Evolutionary conservation across 2,329 filamentous ascomycete genomes (phyloP).

Genomic region (Didymellaceae sp.): DNA sequence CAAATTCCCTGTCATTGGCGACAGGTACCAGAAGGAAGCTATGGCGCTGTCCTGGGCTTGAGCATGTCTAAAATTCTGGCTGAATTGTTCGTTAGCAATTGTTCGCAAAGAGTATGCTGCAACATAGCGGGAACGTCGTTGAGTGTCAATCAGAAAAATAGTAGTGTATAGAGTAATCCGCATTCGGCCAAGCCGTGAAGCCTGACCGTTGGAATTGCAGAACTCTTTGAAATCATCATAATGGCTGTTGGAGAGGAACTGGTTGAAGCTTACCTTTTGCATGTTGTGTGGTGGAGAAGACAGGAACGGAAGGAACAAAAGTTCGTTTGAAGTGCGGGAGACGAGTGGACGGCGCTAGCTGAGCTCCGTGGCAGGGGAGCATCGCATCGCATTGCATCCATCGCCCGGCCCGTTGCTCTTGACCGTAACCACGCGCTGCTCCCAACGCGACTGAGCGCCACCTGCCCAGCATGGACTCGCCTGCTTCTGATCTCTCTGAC

Average conservation of each 20-base stretch:
- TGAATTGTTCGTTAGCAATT: slow-evolving; percentile 18
- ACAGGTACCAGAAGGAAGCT: slow-evolving; percentile 43
- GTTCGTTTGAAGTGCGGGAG: slow-evolving; percentile 13
- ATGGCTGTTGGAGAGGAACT: not conserved
- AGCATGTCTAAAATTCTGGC: not conserved
- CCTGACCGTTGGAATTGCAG: slow-evolving; percentile 58
- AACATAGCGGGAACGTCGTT: not conserved
- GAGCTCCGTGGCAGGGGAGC: slow-evolving; percentile 7
- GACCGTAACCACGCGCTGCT: not conserved
- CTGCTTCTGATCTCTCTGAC: slow-evolving; percentile 69
- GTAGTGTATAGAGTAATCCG: slow-evolving; percentile 56
- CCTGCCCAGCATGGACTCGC: slow-evolving; percentile 55
- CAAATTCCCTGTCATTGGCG: slow-evolving; percentile 52
- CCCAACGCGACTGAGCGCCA: slow-evolving; percentile 1
- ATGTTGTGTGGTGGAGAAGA: slow-evolving; percentile 4
- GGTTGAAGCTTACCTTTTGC: slow-evolving; percentile 22
- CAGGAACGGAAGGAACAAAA: slow-evolving; percentile 1
- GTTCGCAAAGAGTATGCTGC: not conserved
- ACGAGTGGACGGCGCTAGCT: slow-evolving; percentile 4
- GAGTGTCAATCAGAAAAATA: slow-evolving; percentile 58
- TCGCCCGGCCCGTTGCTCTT: slow-evolving; percentile 8
- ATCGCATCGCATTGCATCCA: not conserved
- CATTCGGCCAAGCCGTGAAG: slow-evolving; percentile 47
- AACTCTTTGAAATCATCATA: slow-evolving; percentile 57
- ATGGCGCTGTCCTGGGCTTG: slow-evolving; percentile 14